Evolutionary conservation across 2,329 filamentous ascomycete genomes (phyloP), one percentile per base, ranked within the genome.

Genomic region (Fusarium illudens): DNA sequence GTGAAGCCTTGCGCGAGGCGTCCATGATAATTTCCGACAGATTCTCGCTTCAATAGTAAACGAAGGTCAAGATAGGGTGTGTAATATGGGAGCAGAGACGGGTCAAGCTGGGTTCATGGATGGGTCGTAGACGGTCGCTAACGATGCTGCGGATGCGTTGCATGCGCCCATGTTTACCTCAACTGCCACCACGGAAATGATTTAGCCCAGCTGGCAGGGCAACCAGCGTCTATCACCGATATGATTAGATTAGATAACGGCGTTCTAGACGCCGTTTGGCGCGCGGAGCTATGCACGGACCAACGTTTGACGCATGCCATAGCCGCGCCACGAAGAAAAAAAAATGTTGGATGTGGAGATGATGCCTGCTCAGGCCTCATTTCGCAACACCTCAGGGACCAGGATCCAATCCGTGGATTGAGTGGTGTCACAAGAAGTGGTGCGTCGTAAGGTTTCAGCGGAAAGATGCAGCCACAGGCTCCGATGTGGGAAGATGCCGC

Each of bases 11-110:
- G 71, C 80, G 77, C 60, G 70, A 67, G 55, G 77, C 69, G 62
- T 83, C 81, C 82, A 83, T 84, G 58, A 57, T 72, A 53, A 30
- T 62, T 55, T 46, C 42, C 39, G 27, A n/a, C 30, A 52, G 33
- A 58, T 37, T 25, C 55, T n/a, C 51, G 44, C 58, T 54, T 62
- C 48, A 54, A 62, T 42, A 55, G 54, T 29, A 70, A 50, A 37
- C 13, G 3, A 52, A 56, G 11, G 17, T 57, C 55, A 50, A 49
- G 51, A 54, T 52, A 20, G 29, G 62, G 48, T 48, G 55, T 62
- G 51, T 49, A 54, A 27, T 54, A 66, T 50, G 49, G 50, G 42
- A 56, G 58, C 37, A 64, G 49, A 51, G 48, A 51, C 46, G 61
- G 56, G 46, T 58, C 63, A 67, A 50, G 49, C 67, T 72, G 61